phyloP scores from a whole-genome alignment of 2,329 filamentous ascomycete genomes.

The Parastagonospora avenae region DNA sequence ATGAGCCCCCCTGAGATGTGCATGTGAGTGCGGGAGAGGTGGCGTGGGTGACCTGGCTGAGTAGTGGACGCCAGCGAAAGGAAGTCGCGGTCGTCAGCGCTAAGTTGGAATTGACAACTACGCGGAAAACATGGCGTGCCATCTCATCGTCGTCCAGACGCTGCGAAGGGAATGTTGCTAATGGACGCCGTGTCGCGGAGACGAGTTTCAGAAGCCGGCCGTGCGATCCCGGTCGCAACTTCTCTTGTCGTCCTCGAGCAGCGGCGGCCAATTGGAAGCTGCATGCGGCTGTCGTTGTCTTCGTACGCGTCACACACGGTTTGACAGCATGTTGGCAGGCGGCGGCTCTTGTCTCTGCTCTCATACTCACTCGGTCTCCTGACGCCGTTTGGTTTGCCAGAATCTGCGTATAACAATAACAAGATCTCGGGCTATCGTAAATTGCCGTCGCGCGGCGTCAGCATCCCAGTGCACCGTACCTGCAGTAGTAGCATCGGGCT shows the following conservation, averaged over 20 bases:
- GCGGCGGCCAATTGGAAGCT: background rate
- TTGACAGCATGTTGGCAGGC: background rate
- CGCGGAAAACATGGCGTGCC: too few relatives aligned
- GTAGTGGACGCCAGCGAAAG: too few relatives aligned
- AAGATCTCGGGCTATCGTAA: too few relatives aligned
- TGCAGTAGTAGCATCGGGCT: slow-evolving; percentile 3
- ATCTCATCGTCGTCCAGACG: background rate
- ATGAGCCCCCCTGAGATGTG: slow-evolving; percentile 16
- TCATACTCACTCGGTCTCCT: background rate
- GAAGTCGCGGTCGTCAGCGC: too few relatives aligned
- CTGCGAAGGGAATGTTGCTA: background rate
- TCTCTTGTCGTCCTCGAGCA: slow-evolving; percentile 2
- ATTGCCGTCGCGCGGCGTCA: too few relatives aligned
- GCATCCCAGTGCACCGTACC: background rate
- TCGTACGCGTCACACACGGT: background rate
- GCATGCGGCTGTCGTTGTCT: background rate
- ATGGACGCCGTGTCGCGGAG: background rate
- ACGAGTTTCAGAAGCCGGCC: slow-evolving; percentile 8
- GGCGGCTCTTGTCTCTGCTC: background rate
- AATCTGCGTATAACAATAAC: too few relatives aligned
- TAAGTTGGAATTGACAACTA: too few relatives aligned
- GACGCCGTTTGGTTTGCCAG: background rate
- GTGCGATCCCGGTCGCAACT: slow-evolving; percentile 9
- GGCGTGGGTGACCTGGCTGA: background rate
- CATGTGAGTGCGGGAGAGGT: slow-evolving; percentile 11